These are phyloP conservation scores for Dipteronia dyeriana DNA, from an alignment of 345 rosid genomes.

Conservation along the genomic window DNA sequence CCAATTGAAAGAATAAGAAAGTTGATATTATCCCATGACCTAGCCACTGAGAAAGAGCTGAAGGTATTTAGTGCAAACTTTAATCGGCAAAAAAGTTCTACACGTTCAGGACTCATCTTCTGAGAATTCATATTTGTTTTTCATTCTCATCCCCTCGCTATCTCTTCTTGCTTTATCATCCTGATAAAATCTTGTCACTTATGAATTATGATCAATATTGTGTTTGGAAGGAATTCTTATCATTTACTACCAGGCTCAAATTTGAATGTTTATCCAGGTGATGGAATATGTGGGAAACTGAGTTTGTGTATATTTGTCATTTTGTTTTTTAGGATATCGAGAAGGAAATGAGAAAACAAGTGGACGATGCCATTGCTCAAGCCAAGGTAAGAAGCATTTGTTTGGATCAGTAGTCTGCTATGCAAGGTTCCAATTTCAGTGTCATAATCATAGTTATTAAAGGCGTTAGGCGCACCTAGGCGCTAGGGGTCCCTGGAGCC, in stretches of 20 bases:
- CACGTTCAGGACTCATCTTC: neutral
- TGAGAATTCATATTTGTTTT: neutral
- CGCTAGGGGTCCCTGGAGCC: too few species aligned
- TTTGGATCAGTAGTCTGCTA: neutral
- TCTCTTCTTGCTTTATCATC: neutral
- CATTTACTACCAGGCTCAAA: neutral
- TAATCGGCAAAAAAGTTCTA: neutral
- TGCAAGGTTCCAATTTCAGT: neutral
- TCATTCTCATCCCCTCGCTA: neutral
- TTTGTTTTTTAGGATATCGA: conserved; percentile 69
- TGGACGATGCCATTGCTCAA: conserved; percentile 91
- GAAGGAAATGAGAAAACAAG: conserved; percentile 86
- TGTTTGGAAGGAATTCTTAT: neutral
- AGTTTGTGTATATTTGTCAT: neutral
- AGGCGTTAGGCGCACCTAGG: too few species aligned
- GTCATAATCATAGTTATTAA: too few species aligned
- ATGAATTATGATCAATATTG: too few species aligned
- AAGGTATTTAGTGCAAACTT: conserved; percentile 51
- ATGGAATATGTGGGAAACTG: neutral
- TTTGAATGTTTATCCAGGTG: neutral
- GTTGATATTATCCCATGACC: conserved; percentile 67
- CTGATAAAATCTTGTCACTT: neutral
- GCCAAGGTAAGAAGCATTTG: conserved; percentile 69
- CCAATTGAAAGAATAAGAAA: conserved; percentile 90
- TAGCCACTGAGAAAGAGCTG: conserved; percentile 93